Evolutionary conservation across 108 stramenopile species (phyloP), one percentile per base, ranked within the genome.

Genomic region (Craspedostauros australis): DNA sequence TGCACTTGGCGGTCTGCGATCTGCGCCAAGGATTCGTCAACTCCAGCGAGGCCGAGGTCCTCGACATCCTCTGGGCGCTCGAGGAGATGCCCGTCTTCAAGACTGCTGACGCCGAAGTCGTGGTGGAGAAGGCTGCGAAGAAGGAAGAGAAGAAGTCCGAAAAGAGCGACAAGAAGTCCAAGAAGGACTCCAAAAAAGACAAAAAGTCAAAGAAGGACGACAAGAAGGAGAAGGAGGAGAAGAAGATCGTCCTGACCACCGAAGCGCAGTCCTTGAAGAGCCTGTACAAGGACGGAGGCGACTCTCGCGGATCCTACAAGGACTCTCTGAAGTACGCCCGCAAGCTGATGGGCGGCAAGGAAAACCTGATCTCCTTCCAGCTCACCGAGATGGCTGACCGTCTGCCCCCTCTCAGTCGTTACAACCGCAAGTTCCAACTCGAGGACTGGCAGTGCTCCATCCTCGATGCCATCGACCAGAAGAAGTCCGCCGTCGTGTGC

Each of bases 381-480:
- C 86, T 98, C 46, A 91, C 84, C 18, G 84, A 94, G 20, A 99
- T 99, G 98, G 65, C 87, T 43, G 92, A 91, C 65, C 93, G 98
- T 47, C 86, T 99, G 18, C 98, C 98, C 27, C 98, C 98, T 22
- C 84, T 99, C 46, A 91, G 86, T 72, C 84, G 88, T 23, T 98
- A 96, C 91, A 93, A 93, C 59, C 80, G 86, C 39, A 78, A 85
- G 21, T 93, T 94, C 63, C 72, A 85, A 62, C 79, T 99, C 38
- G 98, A 99, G 60, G 70, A 73, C 58, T 99, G 98, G 98, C 98
- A 99, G 84, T 96, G 93, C 70, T 76, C 76, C 37, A 91, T 99
- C 34, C 72, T 99, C 11, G 52, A 72, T 32, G 85, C 91, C 28
- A 96, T 99, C 52, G 96, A 99, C 70, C 56, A 84, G 23, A 75